Evolutionary conservation across 345 rosid species (phyloP), one percentile per base, ranked within the genome.

Genomic region (Syzygium jambos): DNA sequence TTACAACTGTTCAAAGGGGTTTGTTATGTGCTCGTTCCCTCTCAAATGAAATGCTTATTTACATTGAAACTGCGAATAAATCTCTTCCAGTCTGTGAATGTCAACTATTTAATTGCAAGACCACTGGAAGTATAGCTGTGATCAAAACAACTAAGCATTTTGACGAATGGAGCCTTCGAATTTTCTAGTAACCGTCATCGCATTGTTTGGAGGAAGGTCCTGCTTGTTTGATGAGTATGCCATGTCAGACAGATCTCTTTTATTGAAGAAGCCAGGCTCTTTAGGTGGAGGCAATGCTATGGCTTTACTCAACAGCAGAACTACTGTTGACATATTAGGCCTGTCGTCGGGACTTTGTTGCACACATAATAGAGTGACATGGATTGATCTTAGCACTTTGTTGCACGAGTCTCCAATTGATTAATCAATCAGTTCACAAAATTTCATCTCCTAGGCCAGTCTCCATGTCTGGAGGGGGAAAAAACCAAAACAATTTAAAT

Each of bases 221-320:
- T 78, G 61, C n/a, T 85, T 85, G n/a, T 43, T 59, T 6, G 88
- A 41, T 56, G 90, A 61, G 43, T 55, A 88, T 53, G 87, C 87
- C n/a, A 63, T 49, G 68, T 80, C 83, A 8, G 86, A 57, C 30
- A 88, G 77, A 85, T 89, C 88, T 27, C 91, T 89, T 84, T 88
- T 89, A 29, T 86, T 86, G 88, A 88, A 89, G 89, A 89, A 91
- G 21, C 89, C 89, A 22, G 91, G 89, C 73, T 90, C 89, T 61
- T 88, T 85, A 9, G 91, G 93, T 2, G 17, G 57, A 86, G 91
- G 89, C 86, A 90, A 63, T 16, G 88, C 19, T 11, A 59, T 68
- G 38, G 88, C 91, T 43, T 91, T 87, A 41, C 85, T 84, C 89
- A 91, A 84, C 89, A 91, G 90, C 55, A 89, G 85, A 53, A 87